A percentile compares a stretch with the other conserved stretches of the same genome.
Evolutionary conservation across 2,329 filamentous ascomycete genomes (phyloP).

Genomic region (Xylaria sp.): DNA sequence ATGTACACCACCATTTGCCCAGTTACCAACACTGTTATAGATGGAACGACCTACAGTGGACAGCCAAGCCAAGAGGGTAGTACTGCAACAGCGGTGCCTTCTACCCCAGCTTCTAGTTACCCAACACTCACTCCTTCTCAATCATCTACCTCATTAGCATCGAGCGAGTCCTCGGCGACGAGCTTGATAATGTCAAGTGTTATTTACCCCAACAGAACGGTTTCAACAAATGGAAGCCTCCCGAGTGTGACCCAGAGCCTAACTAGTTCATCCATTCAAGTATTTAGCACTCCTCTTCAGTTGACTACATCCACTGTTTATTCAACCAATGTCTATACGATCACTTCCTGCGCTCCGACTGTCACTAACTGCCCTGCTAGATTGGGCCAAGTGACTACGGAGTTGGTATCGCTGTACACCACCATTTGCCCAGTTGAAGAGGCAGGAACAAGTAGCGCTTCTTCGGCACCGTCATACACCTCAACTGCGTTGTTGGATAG

Average conservation of each 20-base stretch:
- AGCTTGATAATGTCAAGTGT: conserved; percentile 33
- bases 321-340: conserved; percentile 47
- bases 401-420: conserved; percentile 48
- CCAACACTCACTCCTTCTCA: conserved; percentile 17
- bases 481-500: conserved; percentile 26
- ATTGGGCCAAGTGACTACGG: conserved; percentile 47
- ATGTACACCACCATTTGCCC: conserved; percentile 50
- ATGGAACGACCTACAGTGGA: conserved; percentile 45
- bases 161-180: neutral
- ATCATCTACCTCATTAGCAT: conserved; percentile 1
- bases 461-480: conserved; percentile 32
- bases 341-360: conserved; percentile 45
- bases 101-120: conserved; percentile 11
- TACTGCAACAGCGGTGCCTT: conserved; percentile 20
- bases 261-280: conserved; percentile 30
- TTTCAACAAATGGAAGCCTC: conserved; percentile 6
- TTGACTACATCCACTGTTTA: conserved; percentile 47
- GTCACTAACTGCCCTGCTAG: conserved; percentile 45
- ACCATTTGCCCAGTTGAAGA: conserved; percentile 46
- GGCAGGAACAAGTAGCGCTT: conserved; percentile 31
- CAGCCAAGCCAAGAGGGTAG: conserved; percentile 23
- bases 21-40: conserved; percentile 48
- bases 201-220: conserved; percentile 38
- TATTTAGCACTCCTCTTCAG: conserved; percentile 22
- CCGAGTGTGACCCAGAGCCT: conserved; percentile 22